phyloP scores from a whole-genome alignment of 2,329 filamentous ascomycete genomes.

The Diaporthe nobilis region DNA sequence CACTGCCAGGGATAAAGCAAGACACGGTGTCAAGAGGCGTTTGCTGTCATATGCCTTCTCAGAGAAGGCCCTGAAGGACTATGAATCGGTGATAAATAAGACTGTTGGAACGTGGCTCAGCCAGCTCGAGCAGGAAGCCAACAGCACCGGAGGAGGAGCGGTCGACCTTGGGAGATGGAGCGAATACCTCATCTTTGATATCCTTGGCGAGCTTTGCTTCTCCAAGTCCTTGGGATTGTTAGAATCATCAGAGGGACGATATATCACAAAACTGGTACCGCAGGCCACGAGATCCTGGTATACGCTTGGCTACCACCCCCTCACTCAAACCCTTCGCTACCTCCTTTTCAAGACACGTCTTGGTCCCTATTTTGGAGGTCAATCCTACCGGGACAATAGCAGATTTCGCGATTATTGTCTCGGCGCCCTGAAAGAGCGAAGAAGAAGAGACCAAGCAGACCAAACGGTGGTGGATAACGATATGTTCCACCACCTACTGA shows the following conservation, averaged over 20 bases:
- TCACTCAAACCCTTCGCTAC: neutral
- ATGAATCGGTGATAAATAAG: neutral
- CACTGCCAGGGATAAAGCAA: neutral
- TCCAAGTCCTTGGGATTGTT: neutral
- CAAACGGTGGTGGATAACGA: neutral
- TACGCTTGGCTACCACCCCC: neutral
- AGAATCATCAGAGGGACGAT: neutral
- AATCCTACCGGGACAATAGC: neutral
- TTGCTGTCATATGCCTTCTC: conserved; percentile 6
- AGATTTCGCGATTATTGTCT: conserved; percentile 6
- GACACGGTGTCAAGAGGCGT: conserved; percentile 7
- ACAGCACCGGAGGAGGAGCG: neutral
- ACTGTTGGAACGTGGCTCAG: neutral
- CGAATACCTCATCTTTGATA: conserved; percentile 15
- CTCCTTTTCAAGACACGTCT: conserved; percentile 2
- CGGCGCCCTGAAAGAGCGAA: conserved; percentile 1
- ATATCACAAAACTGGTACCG: neutral
- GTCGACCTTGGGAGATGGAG: conserved; percentile 11
- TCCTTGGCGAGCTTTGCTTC: neutral
- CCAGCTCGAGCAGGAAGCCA: neutral
- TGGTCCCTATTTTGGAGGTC: neutral
- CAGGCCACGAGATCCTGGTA: conserved; percentile 11
- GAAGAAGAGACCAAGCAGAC: neutral
- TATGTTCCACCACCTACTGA: neutral
- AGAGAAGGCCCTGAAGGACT: conserved; percentile 3